A percentile compares a stretch with the other conserved stretches of the same genome.
Evolutionary conservation across 2,329 filamentous ascomycete genomes (phyloP).

Genomic region (Trichoderma arundinaceum): DNA sequence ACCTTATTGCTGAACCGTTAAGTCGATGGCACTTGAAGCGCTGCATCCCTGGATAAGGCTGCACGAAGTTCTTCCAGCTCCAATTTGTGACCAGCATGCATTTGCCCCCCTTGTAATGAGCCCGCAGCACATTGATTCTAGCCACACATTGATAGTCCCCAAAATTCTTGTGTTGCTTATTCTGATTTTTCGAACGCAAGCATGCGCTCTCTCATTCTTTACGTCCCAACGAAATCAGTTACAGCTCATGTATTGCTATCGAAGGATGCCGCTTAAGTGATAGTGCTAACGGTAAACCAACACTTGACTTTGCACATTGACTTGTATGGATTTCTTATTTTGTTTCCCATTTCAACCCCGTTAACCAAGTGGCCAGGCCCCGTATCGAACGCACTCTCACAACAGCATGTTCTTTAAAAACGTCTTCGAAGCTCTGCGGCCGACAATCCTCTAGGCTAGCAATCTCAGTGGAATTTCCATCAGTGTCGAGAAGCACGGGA

Average conservation of each 20-base stretch:
- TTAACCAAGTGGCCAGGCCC: slow-evolving; percentile 32
- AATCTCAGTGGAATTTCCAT: slow-evolving; percentile 19
- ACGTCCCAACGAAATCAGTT: no score
- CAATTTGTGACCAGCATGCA: neutral
- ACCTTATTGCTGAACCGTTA: neutral
- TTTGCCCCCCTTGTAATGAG: no score
- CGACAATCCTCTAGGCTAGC: slow-evolving; percentile 31
- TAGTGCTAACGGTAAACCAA: no score
- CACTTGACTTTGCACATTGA: no score
- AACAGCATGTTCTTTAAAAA: slow-evolving; percentile 30
- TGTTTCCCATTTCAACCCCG: neutral
- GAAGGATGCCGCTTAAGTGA: no score
- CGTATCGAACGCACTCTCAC: slow-evolving; percentile 35
- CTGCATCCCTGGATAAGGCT: neutral
- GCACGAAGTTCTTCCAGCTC: neutral
- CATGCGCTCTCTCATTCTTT: no score
- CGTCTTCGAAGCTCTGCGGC: slow-evolving; percentile 22
- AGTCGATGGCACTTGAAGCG: neutral
- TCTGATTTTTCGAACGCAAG: no score
- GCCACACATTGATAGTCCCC: no score
- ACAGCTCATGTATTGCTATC: no score
- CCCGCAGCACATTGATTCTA: no score
- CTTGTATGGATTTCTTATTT: neutral
- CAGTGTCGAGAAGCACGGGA: slow-evolving; percentile 36
- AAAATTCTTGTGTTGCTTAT: no score